A percentile compares a stretch with the other conserved stretches of the same genome.
phyloP scores from a whole-genome alignment of 108 stramenopile species.

The Licmophora abbreviata region DNA sequence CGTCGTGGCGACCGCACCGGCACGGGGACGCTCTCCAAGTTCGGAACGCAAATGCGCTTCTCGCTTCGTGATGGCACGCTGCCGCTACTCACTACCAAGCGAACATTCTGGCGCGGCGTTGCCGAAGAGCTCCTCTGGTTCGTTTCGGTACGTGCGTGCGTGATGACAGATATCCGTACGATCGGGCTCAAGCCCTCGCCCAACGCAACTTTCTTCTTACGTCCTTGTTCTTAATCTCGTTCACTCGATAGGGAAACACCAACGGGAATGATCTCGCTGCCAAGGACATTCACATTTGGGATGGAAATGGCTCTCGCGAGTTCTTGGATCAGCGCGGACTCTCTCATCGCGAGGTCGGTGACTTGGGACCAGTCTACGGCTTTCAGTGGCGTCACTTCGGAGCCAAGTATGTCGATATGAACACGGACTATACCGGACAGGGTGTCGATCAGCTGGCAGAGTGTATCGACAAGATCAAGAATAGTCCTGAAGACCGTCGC shows the following conservation, averaged over 20 bases:
- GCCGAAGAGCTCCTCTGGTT: conserved; percentile 99
- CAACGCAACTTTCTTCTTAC: background rate
- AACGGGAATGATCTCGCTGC: conserved; percentile 92
- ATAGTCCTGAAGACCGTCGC: conserved; percentile 94
- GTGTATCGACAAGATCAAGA: conserved; percentile 92
- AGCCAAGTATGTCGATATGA: conserved; percentile 94
- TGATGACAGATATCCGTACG: background rate
- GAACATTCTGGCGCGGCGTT: conserved; percentile 98
- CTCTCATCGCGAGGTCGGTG: conserved; percentile 94
- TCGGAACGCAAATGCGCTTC: conserved; percentile 98
- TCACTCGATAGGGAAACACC: conserved; percentile 82
- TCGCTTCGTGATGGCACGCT: conserved; percentile 80
- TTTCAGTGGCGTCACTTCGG: conserved; percentile 99
- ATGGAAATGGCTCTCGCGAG: conserved; percentile 98
- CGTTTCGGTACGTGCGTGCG: conserved; percentile 29
- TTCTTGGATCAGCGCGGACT: conserved; percentile 93
- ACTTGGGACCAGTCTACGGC: conserved; percentile 99
- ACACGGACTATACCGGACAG: conserved; percentile 95
- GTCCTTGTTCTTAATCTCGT: background rate
- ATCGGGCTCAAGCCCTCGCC: background rate
- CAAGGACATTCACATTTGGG: conserved; percentile 99
- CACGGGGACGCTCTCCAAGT: conserved; percentile 96
- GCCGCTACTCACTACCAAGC: conserved; percentile 97
- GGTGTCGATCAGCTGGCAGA: conserved; percentile 98
- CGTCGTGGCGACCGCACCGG: conserved; percentile 96